Evolutionary conservation across 2,329 filamentous ascomycete genomes (phyloP).

Genomic region (Diaporthe ampelina): DNA sequence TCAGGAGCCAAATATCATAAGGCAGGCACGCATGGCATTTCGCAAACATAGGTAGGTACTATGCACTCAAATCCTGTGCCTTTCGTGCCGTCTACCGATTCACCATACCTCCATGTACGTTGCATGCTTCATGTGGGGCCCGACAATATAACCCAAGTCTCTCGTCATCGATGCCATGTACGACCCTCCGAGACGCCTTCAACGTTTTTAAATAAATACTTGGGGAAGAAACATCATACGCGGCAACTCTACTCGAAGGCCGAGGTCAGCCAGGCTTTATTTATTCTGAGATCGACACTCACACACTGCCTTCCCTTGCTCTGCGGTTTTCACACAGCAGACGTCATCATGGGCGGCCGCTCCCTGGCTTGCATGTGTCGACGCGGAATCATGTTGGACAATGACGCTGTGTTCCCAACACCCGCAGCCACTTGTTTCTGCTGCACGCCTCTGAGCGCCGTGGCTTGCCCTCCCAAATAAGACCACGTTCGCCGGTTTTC

Average conservation of each 20-base stretch:
- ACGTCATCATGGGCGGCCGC: conserved; percentile 11
- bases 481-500: not conserved
- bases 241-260: not conserved
- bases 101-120: not conserved
- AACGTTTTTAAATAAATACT: not conserved
- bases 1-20: not conserved
- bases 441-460: not conserved
- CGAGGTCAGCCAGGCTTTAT: not conserved
- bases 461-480: not conserved
- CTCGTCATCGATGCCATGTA: too few species aligned
- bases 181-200: not conserved
- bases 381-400: not conserved
- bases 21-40: conserved; percentile 5
- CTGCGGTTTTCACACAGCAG: not conserved
- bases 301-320: not conserved
- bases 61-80: not conserved
- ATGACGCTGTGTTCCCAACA: not conserved
- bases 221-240: not conserved
- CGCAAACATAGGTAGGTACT: not conserved
- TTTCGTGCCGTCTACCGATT: not conserved
- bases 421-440: not conserved
- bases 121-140: not conserved
- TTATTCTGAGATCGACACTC: not conserved
- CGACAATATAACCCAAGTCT: not conserved
- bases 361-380: not conserved